A percentile compares a stretch with the other conserved stretches of the same genome.
Evolutionary conservation across 2,329 filamentous ascomycete species (phyloP).

Genomic region (Fusarium sp.): DNA sequence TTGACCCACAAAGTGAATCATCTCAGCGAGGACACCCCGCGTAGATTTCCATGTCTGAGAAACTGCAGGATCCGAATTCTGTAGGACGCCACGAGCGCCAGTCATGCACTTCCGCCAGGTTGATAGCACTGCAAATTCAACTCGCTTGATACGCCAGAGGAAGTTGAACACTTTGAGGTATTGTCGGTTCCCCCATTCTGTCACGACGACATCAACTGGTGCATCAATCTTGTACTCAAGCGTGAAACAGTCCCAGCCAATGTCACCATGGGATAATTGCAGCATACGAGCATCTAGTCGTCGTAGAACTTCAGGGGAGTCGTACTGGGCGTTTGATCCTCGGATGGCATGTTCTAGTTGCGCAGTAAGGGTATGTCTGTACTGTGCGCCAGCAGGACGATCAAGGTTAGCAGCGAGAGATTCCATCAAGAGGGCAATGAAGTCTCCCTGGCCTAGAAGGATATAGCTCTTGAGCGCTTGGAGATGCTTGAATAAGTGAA

Average conservation of each 20-base stretch:
- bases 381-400: conserved; percentile 94
- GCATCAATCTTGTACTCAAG: conserved; percentile 98
- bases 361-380: conserved; percentile 95
- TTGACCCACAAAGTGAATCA: conserved; percentile 98
- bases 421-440: conserved; percentile 97
- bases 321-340: conserved; percentile 96
- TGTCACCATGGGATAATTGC: conserved; percentile 94
- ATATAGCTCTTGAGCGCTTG: conserved; percentile 94
- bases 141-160: conserved; percentile 96
- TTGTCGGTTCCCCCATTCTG: conserved; percentile 93
- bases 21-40: conserved; percentile 89
- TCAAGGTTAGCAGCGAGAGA: conserved; percentile 93
- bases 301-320: conserved; percentile 89
- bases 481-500: conserved; percentile 93
- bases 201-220: conserved; percentile 96
- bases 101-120: conserved; percentile 98
- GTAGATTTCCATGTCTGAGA: conserved; percentile 89
- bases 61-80: conserved; percentile 75
- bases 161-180: conserved; percentile 99
- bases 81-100: conserved; percentile 89
- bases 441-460: conserved; percentile 93
- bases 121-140: conserved; percentile 91
- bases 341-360: conserved; percentile 97
- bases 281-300: conserved; percentile 98
- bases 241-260: conserved; percentile 99